Evolutionary conservation across 345 rosid genomes (phyloP).

Genomic region (Mercurialis annua): DNA sequence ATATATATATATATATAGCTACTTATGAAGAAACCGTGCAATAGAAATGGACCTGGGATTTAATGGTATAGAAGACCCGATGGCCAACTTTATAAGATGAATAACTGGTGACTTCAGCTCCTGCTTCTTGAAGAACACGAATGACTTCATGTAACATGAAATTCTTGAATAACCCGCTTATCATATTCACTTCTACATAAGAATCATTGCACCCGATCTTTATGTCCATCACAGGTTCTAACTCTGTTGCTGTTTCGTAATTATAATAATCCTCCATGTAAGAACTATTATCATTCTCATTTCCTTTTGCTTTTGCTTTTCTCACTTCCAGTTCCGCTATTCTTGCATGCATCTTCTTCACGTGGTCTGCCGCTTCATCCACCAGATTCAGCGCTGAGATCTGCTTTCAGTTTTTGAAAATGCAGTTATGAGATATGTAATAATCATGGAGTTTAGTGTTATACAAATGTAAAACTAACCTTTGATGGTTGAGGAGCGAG

Average conservation of each 20-base stretch:
- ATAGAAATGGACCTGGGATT: neutral
- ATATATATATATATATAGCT: no score
- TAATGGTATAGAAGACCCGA: neutral
- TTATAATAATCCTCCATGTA: neutral
- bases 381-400: neutral
- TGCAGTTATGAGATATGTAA: no score
- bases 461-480: neutral
- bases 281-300: neutral
- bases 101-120: neutral
- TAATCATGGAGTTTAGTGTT: no score
- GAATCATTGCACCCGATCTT: neutral
- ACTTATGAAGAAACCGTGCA: neutral
- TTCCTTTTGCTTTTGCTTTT: neutral
- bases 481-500: neutral
- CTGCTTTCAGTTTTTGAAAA: no score
- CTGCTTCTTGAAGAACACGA: neutral
- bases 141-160: neutral
- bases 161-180: neutral
- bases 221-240: neutral
- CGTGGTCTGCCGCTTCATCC: neutral
- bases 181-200: neutral
- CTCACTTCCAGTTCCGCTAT: neutral
- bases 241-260: neutral
- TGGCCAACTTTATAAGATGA: neutral
- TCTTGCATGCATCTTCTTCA: neutral